Conservation (phyloP, 768 basidiomycete species). For the Psilocybe subaeruginosa region DNA sequence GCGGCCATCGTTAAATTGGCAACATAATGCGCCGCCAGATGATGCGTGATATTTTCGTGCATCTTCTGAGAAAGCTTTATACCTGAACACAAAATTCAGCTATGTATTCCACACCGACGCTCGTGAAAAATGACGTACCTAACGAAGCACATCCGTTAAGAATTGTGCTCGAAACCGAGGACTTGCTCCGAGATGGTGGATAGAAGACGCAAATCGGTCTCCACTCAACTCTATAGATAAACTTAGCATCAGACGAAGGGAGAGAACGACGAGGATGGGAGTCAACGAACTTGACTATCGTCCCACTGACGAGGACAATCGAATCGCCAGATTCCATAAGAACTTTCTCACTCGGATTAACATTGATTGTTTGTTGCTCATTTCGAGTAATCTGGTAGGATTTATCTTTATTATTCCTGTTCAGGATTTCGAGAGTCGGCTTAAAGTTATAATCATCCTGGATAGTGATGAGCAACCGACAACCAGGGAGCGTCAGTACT, state of each 20-base stretch:
- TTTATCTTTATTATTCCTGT: constrained; percentile 50
- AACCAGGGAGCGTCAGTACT: neutral
- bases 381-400: constrained; percentile 44
- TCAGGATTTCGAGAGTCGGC: constrained; percentile 53
- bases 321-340: constrained; percentile 49
- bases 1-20: constrained; percentile 53
- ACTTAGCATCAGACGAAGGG: neutral
- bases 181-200: constrained; percentile 36
- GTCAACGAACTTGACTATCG: constrained; percentile 48
- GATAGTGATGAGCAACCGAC: neutral
- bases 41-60: constrained; percentile 59
- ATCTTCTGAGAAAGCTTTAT: constrained; percentile 54
- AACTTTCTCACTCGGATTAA: constrained; percentile 31
- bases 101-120: neutral
- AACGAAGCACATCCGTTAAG: constrained; percentile 50
- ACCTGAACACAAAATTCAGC: constrained; percentile 37
- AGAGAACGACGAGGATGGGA: neutral
- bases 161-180: constrained; percentile 30
- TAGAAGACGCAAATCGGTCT: constrained; percentile 51
- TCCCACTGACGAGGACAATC: constrained; percentile 45
- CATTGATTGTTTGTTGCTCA: constrained; percentile 25
- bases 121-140: constrained; percentile 39
- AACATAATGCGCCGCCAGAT: constrained; percentile 55
- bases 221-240: constrained; percentile 50
- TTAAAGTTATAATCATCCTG: constrained; percentile 53